Base-by-base conservation (phyloP, 2,329 filamentous ascomycete genomes). In the Hypoxylon sp. region DNA sequence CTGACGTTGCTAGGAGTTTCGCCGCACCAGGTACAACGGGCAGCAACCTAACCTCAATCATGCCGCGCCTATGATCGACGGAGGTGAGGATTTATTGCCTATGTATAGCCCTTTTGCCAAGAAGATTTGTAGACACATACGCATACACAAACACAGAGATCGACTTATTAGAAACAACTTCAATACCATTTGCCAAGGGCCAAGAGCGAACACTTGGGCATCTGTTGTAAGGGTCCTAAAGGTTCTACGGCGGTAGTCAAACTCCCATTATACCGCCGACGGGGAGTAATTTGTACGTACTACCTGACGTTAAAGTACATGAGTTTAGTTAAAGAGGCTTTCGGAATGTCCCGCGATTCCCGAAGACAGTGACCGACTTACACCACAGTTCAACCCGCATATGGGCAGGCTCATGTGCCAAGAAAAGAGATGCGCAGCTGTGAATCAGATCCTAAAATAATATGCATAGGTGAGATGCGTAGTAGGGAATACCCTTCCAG, bases 391-490 rank as follows among this genome's bases (percentile, higher is more conserved):
- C n/a, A 69, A 60, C 69, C 69, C 69, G 69, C 69, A 71, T 71
- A 58, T 62, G 46, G 44, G 55, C 58, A 62, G 63, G 58, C 69
- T 71, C 69, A 71, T 71, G 69, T 71, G 69, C 69, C 69, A 71
- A 71, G 69, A 71, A 59, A 62, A 67, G 35, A 69, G 69, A 69
- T 71, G 69, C 56, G 60, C 69, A 67, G 63, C 69, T 67, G 52
- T 69, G 67, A 70, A 67, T 71, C 66, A 71, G 69, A 71, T 71
- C 69, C 66, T 68, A 71, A 69, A 69, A 69, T 71, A 69, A 71
- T 71, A 67, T 71, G 66, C 65, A 71, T 56, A 63, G 47, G 59
- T 70, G 53, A 68, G 62, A 61, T 67, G 60, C 51, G 57, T 65
- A 62, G 63, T 67, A 70, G 61, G 68, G 61, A 59, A 55, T 62